Evolutionary conservation across 345 rosid genomes (phyloP).

Genomic region (Citropsis articulata): DNA sequence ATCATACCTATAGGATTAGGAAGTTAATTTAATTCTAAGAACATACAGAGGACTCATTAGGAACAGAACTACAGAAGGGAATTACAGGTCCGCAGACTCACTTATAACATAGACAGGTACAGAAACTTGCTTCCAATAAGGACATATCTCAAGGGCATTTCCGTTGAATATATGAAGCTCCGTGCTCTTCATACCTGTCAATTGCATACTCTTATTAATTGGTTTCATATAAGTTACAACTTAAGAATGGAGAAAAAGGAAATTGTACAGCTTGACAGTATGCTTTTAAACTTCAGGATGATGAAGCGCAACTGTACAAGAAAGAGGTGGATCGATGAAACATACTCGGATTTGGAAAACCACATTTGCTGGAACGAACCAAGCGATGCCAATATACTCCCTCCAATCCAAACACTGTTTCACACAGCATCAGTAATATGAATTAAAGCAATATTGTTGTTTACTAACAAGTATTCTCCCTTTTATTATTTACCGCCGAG

Average conservation of each 20-base stretch:
- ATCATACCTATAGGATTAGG: not conserved
- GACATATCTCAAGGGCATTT: constrained; percentile 69
- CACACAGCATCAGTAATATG: not conserved
- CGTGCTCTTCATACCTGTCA: constrained; percentile 95
- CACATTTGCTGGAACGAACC: constrained; percentile 99
- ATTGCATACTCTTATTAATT: constrained; percentile 1
- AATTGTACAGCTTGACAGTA: not conserved
- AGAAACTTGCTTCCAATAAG: not conserved
- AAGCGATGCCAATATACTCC: constrained; percentile 84
- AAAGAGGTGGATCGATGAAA: not conserved
- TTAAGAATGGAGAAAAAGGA: too few species aligned
- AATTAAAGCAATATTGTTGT: not conserved
- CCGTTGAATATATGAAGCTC: constrained; percentile 90
- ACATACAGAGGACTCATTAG: not conserved
- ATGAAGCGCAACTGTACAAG: not conserved
- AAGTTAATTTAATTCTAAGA: not conserved
- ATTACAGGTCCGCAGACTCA: not conserved
- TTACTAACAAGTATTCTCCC: not conserved
- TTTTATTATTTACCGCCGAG: too few species aligned
- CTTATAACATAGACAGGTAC: not conserved
- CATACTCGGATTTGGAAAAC: constrained; percentile 90
- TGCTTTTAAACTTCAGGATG: not conserved
- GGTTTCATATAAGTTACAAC: not conserved
- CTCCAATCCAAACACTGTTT: constrained; percentile 94
- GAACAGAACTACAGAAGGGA: not conserved